A percentile compares a stretch with the other conserved stretches of the same genome.
Conservation (phyloP, 176 grass and related monocot species). For the Rhynchospora tenuis region DNA sequence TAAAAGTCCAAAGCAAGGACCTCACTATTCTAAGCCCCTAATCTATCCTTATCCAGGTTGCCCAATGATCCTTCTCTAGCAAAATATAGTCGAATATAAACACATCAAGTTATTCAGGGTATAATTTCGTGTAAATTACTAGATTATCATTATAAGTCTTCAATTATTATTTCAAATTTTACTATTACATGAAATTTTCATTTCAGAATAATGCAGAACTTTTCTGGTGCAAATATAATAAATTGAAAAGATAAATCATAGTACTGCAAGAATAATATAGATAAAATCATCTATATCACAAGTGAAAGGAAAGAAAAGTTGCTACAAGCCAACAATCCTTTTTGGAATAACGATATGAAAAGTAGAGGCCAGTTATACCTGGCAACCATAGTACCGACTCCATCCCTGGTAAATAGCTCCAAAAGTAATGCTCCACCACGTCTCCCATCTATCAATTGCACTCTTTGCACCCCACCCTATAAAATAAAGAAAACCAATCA, state of each 20-base stretch:
- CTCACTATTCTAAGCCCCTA: background rate
- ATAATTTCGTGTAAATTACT: background rate
- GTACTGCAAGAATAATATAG: background rate
- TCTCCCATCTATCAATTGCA: slow-evolving; percentile 93
- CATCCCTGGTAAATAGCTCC: slow-evolving; percentile 93
- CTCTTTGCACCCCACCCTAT: slow-evolving; percentile 92
- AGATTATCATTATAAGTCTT: too few relatives aligned
- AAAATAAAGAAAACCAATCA: background rate
- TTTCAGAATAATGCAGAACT: background rate
- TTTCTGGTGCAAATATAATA: background rate
- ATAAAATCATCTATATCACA: background rate
- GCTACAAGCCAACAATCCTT: background rate
- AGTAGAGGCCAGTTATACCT: slow-evolving; percentile 39
- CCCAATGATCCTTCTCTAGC: background rate
- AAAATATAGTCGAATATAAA: background rate
- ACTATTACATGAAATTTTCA: too few relatives aligned
- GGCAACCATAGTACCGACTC: slow-evolving; percentile 84
- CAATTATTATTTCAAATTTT: too few relatives aligned
- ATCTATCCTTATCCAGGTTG: background rate
- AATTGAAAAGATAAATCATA: background rate
- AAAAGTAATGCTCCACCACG: slow-evolving; percentile 77
- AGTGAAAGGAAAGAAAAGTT: background rate
- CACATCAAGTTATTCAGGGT: background rate
- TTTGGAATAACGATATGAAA: background rate
- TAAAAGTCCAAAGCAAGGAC: background rate